Conservation (phyloP, 2,329 filamentous ascomycete genomes). For the Dactylellina drechsleri region DNA sequence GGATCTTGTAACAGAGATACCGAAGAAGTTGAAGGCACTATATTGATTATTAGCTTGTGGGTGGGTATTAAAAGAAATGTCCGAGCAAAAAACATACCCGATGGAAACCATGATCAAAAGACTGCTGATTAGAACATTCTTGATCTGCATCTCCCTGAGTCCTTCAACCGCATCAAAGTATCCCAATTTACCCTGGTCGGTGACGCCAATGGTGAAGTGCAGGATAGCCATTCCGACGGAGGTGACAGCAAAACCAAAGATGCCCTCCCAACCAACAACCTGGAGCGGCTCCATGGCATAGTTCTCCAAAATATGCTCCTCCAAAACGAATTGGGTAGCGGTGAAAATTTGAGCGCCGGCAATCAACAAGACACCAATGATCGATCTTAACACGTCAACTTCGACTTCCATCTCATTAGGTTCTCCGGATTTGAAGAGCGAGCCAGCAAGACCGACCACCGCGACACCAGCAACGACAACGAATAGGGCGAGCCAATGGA, state of each 20-base stretch:
- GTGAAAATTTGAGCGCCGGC: constrained; percentile 96
- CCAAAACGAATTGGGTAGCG: constrained; percentile 92
- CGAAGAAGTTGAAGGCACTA: constrained; percentile 97
- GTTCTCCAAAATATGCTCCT: constrained; percentile 88
- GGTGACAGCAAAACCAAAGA: constrained; percentile 88
- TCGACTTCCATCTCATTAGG: constrained; percentile 58
- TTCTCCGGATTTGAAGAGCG: constrained; percentile 76
- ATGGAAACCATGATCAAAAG: constrained; percentile 97
- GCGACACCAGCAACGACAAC: constrained; percentile 89
- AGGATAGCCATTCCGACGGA: constrained; percentile 80
- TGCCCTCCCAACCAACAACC: constrained; percentile 94
- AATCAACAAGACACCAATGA: constrained; percentile 88
- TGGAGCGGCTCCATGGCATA: constrained; percentile 84
- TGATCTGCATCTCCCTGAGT: constrained; percentile 79
- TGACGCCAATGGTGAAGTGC: constrained; percentile 79
- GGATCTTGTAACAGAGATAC: constrained; percentile 85
- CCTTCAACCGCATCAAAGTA: constrained; percentile 92
- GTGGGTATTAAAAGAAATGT: constrained; percentile 31
- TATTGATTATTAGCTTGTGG: constrained; percentile 53
- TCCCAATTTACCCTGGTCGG: constrained; percentile 77
- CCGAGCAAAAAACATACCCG: constrained; percentile 70
- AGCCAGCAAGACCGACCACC: constrained; percentile 87
- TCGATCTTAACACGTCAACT: constrained; percentile 70
- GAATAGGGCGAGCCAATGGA: constrained; percentile 90
- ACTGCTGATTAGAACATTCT: constrained; percentile 79